Conservation (phyloP, 805 yeast genomes). For the Kodamaea leandrae region DNA sequence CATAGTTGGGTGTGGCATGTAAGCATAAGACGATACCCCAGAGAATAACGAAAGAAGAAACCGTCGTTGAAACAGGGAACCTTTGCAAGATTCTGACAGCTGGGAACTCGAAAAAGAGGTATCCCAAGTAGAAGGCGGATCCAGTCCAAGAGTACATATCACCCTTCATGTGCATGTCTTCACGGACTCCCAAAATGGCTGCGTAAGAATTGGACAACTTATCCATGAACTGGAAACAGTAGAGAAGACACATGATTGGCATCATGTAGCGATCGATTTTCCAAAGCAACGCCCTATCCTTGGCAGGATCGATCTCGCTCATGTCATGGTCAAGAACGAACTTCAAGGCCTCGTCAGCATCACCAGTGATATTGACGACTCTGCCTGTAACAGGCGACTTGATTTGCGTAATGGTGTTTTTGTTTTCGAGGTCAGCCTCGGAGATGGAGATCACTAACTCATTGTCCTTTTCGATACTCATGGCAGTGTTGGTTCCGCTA, state of each 20-base stretch:
- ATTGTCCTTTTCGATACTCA: neutral
- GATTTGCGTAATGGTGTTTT: conserved; percentile 16
- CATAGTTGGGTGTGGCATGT: conserved; percentile 48
- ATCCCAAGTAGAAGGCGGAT: conserved; percentile 51
- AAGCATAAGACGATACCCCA: conserved; percentile 61
- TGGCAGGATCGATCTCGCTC: conserved; percentile 23
- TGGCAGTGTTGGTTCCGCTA: too few relatives aligned
- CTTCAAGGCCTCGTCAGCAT: conserved; percentile 47
- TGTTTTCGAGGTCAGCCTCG: conserved; percentile 7
- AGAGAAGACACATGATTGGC: conserved; percentile 49
- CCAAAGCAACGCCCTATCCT: conserved; percentile 36
- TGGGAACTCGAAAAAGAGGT: conserved; percentile 55
- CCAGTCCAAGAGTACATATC: too few relatives aligned
- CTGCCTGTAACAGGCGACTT: conserved; percentile 16
- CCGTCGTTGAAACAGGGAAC: too few relatives aligned
- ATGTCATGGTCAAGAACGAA: conserved; percentile 28
- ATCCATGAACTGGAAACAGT: conserved; percentile 59
- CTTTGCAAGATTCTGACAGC: too few relatives aligned
- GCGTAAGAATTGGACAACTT: conserved; percentile 52
- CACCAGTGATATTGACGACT: conserved; percentile 28
- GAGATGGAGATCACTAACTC: conserved; percentile 1
- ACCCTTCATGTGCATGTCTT: conserved; percentile 45
- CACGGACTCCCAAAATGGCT: conserved; percentile 49
- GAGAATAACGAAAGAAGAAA: conserved; percentile 45
- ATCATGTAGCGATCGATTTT: conserved; percentile 53